Evolutionary conservation across 805 yeast genomes (phyloP).

Genomic region (Myxozyma neotropica): DNA sequence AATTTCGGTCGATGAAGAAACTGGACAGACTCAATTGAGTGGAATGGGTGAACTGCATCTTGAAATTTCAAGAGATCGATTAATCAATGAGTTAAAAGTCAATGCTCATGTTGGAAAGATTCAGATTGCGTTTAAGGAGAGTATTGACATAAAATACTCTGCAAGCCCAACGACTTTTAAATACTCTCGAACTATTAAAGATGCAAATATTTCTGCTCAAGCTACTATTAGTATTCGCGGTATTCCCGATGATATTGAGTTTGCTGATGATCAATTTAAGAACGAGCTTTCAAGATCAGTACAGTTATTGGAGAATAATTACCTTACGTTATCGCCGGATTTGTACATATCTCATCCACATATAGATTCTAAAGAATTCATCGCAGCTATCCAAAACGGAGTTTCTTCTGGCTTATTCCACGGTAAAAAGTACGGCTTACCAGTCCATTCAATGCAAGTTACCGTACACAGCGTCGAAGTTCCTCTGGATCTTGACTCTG

Average conservation of each 20-base stretch:
- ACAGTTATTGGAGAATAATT: slow-evolving; percentile 26
- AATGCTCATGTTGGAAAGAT: slow-evolving; percentile 78
- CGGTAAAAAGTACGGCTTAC: slow-evolving; percentile 48
- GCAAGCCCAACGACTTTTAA: slow-evolving; percentile 36
- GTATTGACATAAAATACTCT: slow-evolving; percentile 42
- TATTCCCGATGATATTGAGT: slow-evolving; percentile 38
- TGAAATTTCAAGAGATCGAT: slow-evolving; percentile 80
- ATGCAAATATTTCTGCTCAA: slow-evolving; percentile 39
- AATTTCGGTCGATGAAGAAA: slow-evolving; percentile 70
- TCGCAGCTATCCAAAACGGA: slow-evolving; percentile 39
- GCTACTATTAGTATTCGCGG: slow-evolving; percentile 40
- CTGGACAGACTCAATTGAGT: slow-evolving; percentile 83
- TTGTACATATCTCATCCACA: slow-evolving; percentile 36
- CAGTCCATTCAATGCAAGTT: slow-evolving; percentile 63
- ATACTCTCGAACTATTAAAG: slow-evolving; percentile 34
- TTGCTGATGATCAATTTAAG: slow-evolving; percentile 46
- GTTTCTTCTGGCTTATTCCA: slow-evolving; percentile 48
- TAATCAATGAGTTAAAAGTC: slow-evolving; percentile 80
- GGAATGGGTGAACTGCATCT: slow-evolving; percentile 98
- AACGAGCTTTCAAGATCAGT: slow-evolving; percentile 43
- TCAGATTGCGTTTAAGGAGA: slow-evolving; percentile 87
- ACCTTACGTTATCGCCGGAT: slow-evolving; percentile 12
- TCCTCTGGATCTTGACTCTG: slow-evolving; percentile 51
- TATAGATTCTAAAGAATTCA: slow-evolving; percentile 40
- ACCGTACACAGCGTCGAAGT: slow-evolving; percentile 56